These are phyloP conservation scores for Diversispora epigaea DNA, from an alignment of 192 early-diverging fungal species.

Conservation along the genomic window DNA sequence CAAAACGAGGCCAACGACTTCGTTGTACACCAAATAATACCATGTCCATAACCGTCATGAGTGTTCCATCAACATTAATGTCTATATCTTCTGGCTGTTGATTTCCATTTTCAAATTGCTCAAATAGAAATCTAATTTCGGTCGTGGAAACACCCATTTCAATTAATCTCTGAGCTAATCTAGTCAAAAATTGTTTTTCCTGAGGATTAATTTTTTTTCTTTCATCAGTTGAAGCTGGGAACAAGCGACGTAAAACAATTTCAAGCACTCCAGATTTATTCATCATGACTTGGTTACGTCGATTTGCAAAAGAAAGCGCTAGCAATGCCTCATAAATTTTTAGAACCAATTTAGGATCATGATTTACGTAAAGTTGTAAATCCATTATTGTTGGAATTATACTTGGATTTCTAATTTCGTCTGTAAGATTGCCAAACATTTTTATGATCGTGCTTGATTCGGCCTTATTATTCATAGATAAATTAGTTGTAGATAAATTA, in stretches of 20 bases:
- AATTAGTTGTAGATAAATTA: no score
- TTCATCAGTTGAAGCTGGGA: constrained; percentile 33
- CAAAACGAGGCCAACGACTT: constrained; percentile 60
- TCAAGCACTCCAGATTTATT: constrained; percentile 53
- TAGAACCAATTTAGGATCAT: constrained; percentile 30
- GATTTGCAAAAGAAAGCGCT: constrained; percentile 46
- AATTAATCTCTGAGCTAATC: constrained; percentile 52
- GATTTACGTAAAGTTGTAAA: constrained; percentile 33
- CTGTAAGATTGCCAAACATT: constrained; percentile 39
- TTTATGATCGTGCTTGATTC: constrained; percentile 37
- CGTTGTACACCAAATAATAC: constrained; percentile 51
- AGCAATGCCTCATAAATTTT: constrained; percentile 43
- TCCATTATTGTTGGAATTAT: constrained; percentile 36
- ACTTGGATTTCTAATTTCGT: constrained; percentile 42
- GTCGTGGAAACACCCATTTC: constrained; percentile 55
- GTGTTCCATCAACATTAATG: constrained; percentile 35
- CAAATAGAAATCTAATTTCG: constrained; percentile 59
- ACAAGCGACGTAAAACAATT: constrained; percentile 41
- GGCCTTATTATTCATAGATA: not conserved
- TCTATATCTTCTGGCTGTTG: constrained; percentile 41
- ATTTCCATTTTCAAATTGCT: constrained; percentile 43
- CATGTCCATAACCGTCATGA: constrained; percentile 47
- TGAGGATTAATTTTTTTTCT: not conserved
- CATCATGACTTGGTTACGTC: constrained; percentile 57
- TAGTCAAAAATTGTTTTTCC: constrained; percentile 41